Percentiles rank a stretch among this genome's conserved stretches.
Evolutionary conservation across 306 rosid species (phyloP).

Genomic region (Lablab purpureus): DNA sequence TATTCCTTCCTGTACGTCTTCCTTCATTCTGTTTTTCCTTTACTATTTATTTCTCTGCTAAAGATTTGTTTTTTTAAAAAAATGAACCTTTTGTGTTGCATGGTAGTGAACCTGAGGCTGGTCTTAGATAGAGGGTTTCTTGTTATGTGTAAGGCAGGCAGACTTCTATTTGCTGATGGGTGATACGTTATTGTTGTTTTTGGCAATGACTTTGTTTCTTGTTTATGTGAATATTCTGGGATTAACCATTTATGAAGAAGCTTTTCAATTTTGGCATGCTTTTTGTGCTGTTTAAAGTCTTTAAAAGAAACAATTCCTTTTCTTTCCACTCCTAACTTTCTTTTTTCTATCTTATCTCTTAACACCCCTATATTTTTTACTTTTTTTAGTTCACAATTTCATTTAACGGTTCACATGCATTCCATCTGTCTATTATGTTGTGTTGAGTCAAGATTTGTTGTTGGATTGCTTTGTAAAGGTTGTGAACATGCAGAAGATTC

Average conservation of each 20-base stretch:
- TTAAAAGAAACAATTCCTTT: constrained; percentile 18
- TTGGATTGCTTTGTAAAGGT: not conserved
- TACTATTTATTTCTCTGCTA: not conserved
- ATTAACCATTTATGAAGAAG: constrained; percentile 39
- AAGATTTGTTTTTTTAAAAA: not conserved
- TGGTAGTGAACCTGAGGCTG: constrained; percentile 43
- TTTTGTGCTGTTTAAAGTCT: not conserved
- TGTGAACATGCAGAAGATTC: not conserved
- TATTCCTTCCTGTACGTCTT: not conserved
- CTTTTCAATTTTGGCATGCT: constrained; percentile 39
- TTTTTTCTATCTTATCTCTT: not conserved
- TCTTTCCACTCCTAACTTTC: constrained; percentile 11
- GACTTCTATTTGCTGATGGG: constrained; percentile 21
- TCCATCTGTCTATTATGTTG: not conserved
- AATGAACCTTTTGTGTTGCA: not conserved
- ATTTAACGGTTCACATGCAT: constrained; percentile 29
- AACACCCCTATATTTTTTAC: not conserved
- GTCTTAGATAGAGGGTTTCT: not conserved
- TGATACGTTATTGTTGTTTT: constrained; percentile 30
- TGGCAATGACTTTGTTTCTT: constrained; percentile 19
- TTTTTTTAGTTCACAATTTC: not conserved
- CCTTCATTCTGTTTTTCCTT: not conserved
- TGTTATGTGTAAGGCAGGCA: constrained; percentile 24
- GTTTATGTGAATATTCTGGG: constrained; percentile 41
- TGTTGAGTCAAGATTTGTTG: not conserved